phyloP scores from a whole-genome alignment of 2,329 filamentous ascomycete species.

The Verticillium dahliae region DNA sequence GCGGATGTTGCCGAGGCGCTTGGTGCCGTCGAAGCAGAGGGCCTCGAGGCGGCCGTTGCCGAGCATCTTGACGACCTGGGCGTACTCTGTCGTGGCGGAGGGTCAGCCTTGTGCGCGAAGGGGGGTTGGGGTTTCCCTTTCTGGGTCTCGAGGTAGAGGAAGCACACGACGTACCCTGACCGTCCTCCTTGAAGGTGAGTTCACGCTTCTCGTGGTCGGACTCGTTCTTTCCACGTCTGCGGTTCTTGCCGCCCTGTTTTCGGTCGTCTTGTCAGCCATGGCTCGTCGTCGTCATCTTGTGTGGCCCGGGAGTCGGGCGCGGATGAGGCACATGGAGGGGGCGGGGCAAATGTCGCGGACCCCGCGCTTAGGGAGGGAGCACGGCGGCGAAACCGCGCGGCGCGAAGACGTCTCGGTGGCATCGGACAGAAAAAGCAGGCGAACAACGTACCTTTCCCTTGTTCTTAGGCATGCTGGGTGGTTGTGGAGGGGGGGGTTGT shows the following conservation, averaged over 20 bases:
- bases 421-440: neutral
- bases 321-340: constrained; percentile 5
- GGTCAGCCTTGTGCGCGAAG: neutral
- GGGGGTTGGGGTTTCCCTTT: neutral
- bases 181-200: constrained; percentile 97
- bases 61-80: constrained; percentile 92
- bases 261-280: constrained; percentile 2
- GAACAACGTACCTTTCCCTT: constrained; percentile 81
- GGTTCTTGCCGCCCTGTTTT: constrained; percentile 91
- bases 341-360: constrained; percentile 12
- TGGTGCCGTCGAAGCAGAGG: constrained; percentile 89
- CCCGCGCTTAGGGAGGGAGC: neutral
- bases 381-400: constrained; percentile 6
- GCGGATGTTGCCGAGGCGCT: constrained; percentile 62
- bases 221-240: constrained; percentile 97
- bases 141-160: neutral
- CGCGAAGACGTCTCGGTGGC: neutral
- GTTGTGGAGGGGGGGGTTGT: constrained; percentile 12
- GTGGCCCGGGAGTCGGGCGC: too few species aligned
- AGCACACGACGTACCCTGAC: constrained; percentile 55
- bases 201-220: constrained; percentile 99
- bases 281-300: neutral
- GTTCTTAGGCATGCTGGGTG: constrained; percentile 84
- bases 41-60: constrained; percentile 92
- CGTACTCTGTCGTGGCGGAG: constrained; percentile 57